Evolutionary conservation across 1,139 yeast genomes (phyloP).

Genomic region (Kluyveromyces sp.): DNA sequence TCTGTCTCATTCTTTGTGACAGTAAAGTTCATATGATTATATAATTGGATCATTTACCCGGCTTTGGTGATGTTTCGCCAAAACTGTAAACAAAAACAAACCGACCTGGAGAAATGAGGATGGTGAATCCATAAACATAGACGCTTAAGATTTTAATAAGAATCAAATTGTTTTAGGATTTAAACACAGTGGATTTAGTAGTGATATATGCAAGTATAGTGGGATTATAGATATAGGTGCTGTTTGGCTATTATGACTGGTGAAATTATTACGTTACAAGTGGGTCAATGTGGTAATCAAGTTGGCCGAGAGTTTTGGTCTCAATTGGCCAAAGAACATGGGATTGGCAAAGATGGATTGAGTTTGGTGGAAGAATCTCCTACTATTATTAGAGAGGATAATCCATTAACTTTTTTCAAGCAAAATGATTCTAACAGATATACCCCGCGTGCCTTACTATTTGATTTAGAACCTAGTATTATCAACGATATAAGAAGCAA

Average conservation of each 20-base stretch:
- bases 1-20: not conserved
- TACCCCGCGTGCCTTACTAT: constrained; percentile 78
- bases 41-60: not conserved
- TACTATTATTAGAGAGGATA: constrained; percentile 38
- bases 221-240: not conserved
- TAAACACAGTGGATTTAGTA: not conserved
- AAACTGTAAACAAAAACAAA: constrained; percentile 3
- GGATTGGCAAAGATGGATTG: constrained; percentile 67
- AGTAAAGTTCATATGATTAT: not conserved
- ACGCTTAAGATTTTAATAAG: not conserved
- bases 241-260: constrained; percentile 27
- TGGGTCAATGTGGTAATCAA: constrained; percentile 93
- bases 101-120: not conserved
- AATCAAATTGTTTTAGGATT: not conserved
- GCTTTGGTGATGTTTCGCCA: constrained; percentile 2
- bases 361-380: constrained; percentile 24
- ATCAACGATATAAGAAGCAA: constrained; percentile 53
- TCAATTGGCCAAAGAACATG: constrained; percentile 83
- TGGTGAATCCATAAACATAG: not conserved
- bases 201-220: not conserved
- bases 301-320: constrained; percentile 92
- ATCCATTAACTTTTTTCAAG: constrained; percentile 79
- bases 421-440: constrained; percentile 67
- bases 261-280: constrained; percentile 59
- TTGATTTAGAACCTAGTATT: constrained; percentile 90